Base-by-base conservation (phyloP, 78 protist genomes). In the Dictyostelium capitatum region DNA sequence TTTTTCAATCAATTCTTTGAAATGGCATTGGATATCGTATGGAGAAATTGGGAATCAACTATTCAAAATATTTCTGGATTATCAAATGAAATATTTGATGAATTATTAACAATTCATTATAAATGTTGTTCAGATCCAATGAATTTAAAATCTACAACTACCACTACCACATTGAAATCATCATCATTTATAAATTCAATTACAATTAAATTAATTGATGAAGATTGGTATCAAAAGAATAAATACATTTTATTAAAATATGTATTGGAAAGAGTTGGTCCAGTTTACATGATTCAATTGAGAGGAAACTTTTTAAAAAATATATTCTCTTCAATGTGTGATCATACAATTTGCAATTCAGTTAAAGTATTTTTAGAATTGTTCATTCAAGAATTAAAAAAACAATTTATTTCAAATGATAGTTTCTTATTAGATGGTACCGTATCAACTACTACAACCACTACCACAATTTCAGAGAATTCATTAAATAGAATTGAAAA, bases 11-110 rank as follows among this genome's bases (percentile, higher is more conserved):
- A 51, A 7, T 77, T 47, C 59, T 77, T 77, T 32, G 6, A 46
- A 0, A 20, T 47, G 50, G 79, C 14, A 30, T 47, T 87, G 8
- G 92, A 87, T 20, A 50, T 87, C 6, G 81, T 87, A 30, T 87
- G 80, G 80, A 77, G 25, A 48, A 87, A 87, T 64, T 87, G 92
- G 92, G 92, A 87, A 50, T 64, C 92, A 28, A 48, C 92, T 3
- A 53, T 74, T 17, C 51, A 73, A 48, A 41, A 65, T 14, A 77
- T 87, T 28, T 65, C 92, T 46, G 41, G 53, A 12, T 54, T 59
- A 10, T 28, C 81, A 12, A 43, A 74, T 62, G 92, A 87, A 9
- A 57, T 87, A 15, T 87, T 87, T n/a, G 57, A 87, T 25, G 48
- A 25, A 41, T 32, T 87, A 12, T 50, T 87, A 25, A 20, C 46